Conservation (phyloP, 225 moss, liverwort and hornwort species). For the Pleurozium schreberi region DNA sequence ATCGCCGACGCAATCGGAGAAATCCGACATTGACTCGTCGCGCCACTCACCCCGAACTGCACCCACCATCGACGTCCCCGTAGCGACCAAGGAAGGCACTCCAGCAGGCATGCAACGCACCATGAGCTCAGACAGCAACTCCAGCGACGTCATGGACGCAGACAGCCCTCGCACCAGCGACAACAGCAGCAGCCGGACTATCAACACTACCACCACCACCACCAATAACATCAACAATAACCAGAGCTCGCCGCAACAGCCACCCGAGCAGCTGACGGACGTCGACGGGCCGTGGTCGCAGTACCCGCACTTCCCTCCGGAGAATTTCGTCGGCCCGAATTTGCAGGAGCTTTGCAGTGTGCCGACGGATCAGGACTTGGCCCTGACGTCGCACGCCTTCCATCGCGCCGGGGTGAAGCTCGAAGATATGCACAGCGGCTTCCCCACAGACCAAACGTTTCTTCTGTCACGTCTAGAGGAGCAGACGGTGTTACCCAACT, state of each 20-base stretch:
- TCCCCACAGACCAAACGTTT: conserved; percentile 10
- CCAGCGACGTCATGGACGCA: conserved; percentile 72
- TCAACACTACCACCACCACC: neutral
- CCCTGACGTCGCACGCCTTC: neutral
- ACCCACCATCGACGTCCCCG: neutral
- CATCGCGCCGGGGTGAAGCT: conserved; percentile 20
- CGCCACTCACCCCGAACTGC: neutral
- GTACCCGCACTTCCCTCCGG: conserved; percentile 9
- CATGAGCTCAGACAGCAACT: conserved; percentile 59
- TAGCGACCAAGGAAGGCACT: neutral
- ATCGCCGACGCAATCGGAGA: conserved; percentile 1
- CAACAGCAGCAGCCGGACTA: conserved; percentile 12
- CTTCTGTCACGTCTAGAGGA: conserved; percentile 26
- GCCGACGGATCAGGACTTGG: neutral
- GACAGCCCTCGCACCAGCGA: conserved; percentile 79
- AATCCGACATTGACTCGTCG: conserved; percentile 9
- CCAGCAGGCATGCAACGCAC: neutral
- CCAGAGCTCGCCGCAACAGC: neutral
- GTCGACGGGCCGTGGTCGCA: conserved; percentile 3
- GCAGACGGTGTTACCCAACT: conserved; percentile 17
- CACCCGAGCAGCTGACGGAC: neutral
- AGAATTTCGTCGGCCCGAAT: conserved; percentile 12
- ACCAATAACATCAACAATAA: neutral
- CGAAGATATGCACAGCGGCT: conserved; percentile 15
- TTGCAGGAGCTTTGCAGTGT: conserved; percentile 9